phyloP scores from a whole-genome alignment of 2,329 filamentous ascomycete species.

The Diaporthe sp. region DNA sequence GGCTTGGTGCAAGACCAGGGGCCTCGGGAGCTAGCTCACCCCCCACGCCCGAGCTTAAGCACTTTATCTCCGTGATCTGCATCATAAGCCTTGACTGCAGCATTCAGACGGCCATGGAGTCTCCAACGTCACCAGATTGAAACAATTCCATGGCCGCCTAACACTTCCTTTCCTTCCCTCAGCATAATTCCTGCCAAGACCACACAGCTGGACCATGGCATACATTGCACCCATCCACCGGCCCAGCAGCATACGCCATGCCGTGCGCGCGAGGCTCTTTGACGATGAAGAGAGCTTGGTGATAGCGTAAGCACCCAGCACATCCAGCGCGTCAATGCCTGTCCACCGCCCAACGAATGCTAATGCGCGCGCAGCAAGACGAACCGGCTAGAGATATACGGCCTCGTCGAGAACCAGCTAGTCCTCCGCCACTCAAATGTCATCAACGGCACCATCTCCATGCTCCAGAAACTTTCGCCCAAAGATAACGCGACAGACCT shows the following conservation, averaged over 20 bases:
- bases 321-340: background rate
- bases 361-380: conserved; percentile 73
- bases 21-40: conserved; percentile 22
- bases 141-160: conserved; percentile 15
- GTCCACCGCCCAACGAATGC: conserved; percentile 40
- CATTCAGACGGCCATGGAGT: conserved; percentile 31
- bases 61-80: conserved; percentile 33
- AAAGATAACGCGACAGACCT: conserved; percentile 82
- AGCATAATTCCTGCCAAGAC: background rate
- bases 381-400: conserved; percentile 89
- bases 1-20: background rate
- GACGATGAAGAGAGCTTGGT: conserved; percentile 84
- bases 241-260: conserved; percentile 91
- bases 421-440: conserved; percentile 75
- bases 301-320: conserved; percentile 76
- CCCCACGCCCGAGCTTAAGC: conserved; percentile 18
- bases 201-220: conserved; percentile 72
- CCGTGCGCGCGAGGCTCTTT: conserved; percentile 83
- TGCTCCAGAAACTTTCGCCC: conserved; percentile 85
- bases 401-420: conserved; percentile 70
- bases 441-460: conserved; percentile 87
- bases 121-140: conserved; percentile 8
- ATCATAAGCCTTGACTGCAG: conserved; percentile 10
- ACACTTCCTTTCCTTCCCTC: background rate
- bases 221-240: conserved; percentile 95